Conservation (phyloP, 192 early-diverging fungal genomes). For the Radiomyces spectabilis region DNA sequence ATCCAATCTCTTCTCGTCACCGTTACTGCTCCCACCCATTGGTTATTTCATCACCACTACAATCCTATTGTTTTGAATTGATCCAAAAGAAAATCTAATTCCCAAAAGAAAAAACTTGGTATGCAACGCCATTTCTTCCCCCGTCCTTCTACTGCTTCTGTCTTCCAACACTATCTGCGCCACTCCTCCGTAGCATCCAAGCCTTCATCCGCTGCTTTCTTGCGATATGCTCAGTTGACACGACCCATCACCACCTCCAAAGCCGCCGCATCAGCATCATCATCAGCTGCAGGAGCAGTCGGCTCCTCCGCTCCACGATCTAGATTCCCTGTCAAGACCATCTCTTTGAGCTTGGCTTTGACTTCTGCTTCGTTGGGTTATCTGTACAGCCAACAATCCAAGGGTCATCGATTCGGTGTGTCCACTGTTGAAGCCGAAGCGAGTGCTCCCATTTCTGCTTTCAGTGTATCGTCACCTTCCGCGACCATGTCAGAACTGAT, state of each 20-base stretch:
- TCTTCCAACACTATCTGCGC: neutral
- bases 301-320: too few relatives aligned
- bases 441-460: conserved; percentile 2
- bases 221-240: too few relatives aligned
- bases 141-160: neutral
- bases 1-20: too few relatives aligned
- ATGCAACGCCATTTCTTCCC: neutral
- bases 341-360: neutral
- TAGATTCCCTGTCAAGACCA: too few relatives aligned
- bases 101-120: neutral
- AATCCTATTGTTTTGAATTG: neutral
- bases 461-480: conserved; percentile 1
- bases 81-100: neutral
- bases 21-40: too few relatives aligned
- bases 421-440: conserved; percentile 1
- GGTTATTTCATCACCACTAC: neutral
- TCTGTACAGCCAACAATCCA: neutral
- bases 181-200: neutral
- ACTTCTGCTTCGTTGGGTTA: neutral
- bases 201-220: neutral
- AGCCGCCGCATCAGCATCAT: too few relatives aligned
- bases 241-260: too few relatives aligned
- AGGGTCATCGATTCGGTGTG: too few relatives aligned
- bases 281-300: too few relatives aligned
- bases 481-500: conserved; percentile 21